Conservation (phyloP, 2,329 filamentous ascomycete genomes). For the Colletotrichum sidae region DNA sequence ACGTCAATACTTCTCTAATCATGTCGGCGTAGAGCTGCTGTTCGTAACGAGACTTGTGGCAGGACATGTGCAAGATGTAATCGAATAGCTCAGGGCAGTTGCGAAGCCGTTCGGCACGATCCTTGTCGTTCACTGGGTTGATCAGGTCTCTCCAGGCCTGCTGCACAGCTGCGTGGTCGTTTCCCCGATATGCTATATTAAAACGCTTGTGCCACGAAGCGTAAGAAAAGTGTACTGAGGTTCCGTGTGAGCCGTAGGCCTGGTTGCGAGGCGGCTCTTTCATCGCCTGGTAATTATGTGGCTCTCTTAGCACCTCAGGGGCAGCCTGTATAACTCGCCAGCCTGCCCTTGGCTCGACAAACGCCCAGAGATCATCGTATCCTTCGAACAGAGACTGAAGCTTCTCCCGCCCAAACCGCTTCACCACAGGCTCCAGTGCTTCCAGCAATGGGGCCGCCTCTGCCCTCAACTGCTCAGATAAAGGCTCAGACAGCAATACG, state of each 20-base stretch:
- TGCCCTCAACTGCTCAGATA: background rate
- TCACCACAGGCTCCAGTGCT: constrained; percentile 26
- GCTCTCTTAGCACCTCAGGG: constrained; percentile 16
- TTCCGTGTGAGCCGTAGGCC: background rate
- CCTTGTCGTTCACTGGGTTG: constrained; percentile 40
- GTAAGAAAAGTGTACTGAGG: constrained; percentile 24
- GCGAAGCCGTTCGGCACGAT: constrained; percentile 45
- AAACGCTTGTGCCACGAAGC: constrained; percentile 34
- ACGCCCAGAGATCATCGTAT: constrained; percentile 25
- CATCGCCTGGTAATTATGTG: background rate
- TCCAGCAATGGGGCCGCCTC: constrained; percentile 18
- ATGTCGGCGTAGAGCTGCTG: constrained; percentile 11
- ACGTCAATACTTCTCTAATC: constrained; percentile 47
- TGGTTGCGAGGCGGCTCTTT: background rate
- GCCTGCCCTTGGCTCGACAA: constrained; percentile 26
- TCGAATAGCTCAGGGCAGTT: constrained; percentile 51
- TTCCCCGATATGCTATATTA: constrained; percentile 18
- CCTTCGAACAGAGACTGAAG: constrained; percentile 26
- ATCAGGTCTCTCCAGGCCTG: constrained; percentile 48
- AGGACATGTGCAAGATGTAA: constrained; percentile 55
- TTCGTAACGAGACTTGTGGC: constrained; percentile 38
- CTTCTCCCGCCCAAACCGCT: constrained; percentile 28
- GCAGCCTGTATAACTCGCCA: constrained; percentile 30
- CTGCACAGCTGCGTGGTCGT: constrained; percentile 14
- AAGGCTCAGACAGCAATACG: constrained; percentile 30